These are phyloP conservation scores for Begonia loranthoides DNA, from an alignment of 306 rosid genomes.

Conservation along the genomic window DNA sequence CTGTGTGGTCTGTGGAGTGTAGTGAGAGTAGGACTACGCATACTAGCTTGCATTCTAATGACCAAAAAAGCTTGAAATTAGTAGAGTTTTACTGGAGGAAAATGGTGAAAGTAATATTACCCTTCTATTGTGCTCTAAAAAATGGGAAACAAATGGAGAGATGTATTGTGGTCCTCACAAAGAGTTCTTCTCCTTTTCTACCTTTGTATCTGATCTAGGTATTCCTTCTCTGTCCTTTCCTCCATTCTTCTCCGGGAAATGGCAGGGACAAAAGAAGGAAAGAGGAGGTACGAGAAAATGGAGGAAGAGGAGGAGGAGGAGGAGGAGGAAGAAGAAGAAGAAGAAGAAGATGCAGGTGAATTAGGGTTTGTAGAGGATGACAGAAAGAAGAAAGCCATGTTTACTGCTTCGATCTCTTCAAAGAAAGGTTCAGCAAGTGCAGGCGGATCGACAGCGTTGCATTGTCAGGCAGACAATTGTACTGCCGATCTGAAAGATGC, in stretches of 20 bases:
- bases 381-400: conserved; percentile 23
- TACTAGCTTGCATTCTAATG: background rate
- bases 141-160: conserved; percentile 10
- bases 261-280: conserved; percentile 48
- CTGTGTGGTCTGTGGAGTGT: no score
- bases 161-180: conserved; percentile 44
- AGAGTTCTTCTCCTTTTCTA: conserved; percentile 13
- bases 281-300: conserved; percentile 25
- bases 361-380: conserved; percentile 32
- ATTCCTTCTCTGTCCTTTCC: conserved; percentile 10
- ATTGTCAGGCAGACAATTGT: conserved; percentile 63
- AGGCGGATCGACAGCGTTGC: conserved; percentile 31
- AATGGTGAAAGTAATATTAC: background rate
- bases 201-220: conserved; percentile 11
- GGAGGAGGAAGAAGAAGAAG: conserved; percentile 31
- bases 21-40: no score
- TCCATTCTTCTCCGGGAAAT: conserved; percentile 10
- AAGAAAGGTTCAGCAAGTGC: conserved; percentile 32
- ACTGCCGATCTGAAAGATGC: conserved; percentile 56
- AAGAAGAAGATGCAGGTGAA: conserved; percentile 15
- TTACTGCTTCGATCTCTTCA: conserved; percentile 5
- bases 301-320: conserved; percentile 28
- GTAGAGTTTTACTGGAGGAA: no score
- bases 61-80: background rate
- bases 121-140: conserved; percentile 4